These are phyloP conservation scores for Parastagonospora avenae DNA, from an alignment of 2,329 filamentous ascomycete species.

Conservation along the genomic window DNA sequence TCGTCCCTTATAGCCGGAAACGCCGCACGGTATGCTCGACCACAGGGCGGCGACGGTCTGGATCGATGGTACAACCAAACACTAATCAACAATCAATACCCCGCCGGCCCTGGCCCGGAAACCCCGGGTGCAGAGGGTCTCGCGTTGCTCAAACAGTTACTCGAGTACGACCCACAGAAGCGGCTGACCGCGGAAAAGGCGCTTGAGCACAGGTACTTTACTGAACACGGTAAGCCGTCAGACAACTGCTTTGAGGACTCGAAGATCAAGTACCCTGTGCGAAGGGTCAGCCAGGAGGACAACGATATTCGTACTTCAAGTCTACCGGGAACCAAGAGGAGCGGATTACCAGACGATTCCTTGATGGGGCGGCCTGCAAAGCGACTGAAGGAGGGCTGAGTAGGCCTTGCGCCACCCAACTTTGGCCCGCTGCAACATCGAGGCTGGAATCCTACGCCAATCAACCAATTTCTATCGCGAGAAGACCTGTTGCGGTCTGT, in stretches of 20 bases:
- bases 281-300: slow-evolving; percentile 90
- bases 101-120: slow-evolving; percentile 41
- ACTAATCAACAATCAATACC: slow-evolving; percentile 55
- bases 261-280: slow-evolving; percentile 85
- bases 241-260: slow-evolving; percentile 90
- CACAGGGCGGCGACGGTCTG: slow-evolving; percentile 57
- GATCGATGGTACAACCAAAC: slow-evolving; percentile 68
- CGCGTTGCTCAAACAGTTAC: slow-evolving; percentile 76
- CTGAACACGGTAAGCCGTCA: slow-evolving; percentile 63
- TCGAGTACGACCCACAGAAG: slow-evolving; percentile 92
- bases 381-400: slow-evolving; percentile 56
- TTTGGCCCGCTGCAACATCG: not conserved
- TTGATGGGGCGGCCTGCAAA: slow-evolving; percentile 63
- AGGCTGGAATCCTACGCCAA: too few species aligned
- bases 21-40: slow-evolving; percentile 55
- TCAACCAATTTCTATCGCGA: too few species aligned
- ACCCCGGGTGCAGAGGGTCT: slow-evolving; percentile 70
- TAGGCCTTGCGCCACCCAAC: not conserved
- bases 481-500: too few species aligned
- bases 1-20: slow-evolving; percentile 55
- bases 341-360: slow-evolving; percentile 80
- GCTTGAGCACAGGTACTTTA: slow-evolving; percentile 89
- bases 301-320: slow-evolving; percentile 93
- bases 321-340: slow-evolving; percentile 87
- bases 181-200: slow-evolving; percentile 86